A percentile compares a stretch with the other conserved stretches of the same genome.
phyloP scores from a whole-genome alignment of 2,329 filamentous ascomycete genomes.

The Nemania serpens region DNA sequence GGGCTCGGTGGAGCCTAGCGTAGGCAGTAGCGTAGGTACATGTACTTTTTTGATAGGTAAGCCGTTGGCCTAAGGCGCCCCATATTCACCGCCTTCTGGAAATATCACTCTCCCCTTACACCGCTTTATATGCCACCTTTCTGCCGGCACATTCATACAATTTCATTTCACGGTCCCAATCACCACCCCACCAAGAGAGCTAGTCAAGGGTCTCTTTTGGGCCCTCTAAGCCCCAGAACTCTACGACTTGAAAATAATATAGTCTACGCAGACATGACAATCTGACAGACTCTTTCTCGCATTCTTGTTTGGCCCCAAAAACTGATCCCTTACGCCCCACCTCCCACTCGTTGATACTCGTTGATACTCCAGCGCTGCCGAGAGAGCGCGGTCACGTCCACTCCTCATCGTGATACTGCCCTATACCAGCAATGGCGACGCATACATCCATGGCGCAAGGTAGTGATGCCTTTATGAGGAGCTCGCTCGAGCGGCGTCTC shows the following conservation, averaged over 20 bases:
- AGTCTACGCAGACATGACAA: too few relatives aligned
- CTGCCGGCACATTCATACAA: slow-evolving; percentile 21
- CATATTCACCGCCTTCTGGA: slow-evolving; percentile 16
- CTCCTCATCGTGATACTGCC: not conserved
- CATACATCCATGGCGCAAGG: slow-evolving; percentile 45
- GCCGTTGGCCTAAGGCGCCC: slow-evolving; percentile 1
- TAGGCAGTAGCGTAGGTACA: not conserved
- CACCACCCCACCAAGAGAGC: slow-evolving; percentile 12
- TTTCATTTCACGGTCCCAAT: slow-evolving; percentile 5
- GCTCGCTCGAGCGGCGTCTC: slow-evolving; percentile 41
- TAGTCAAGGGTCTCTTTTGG: not conserved
- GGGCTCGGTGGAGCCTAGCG: not conserved
- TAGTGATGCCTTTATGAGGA: slow-evolving; percentile 40
- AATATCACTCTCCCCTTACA: not conserved
- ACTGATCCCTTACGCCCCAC: not conserved
- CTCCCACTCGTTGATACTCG: not conserved
- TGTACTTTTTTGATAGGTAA: not conserved
- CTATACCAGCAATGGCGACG: slow-evolving; percentile 37
- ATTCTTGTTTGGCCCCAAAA: too few relatives aligned
- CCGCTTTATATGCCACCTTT: slow-evolving; percentile 24
- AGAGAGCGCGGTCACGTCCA: not conserved
- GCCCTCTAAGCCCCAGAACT: too few relatives aligned
- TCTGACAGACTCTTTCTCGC: not conserved
- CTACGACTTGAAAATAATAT: too few relatives aligned
- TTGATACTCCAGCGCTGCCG: not conserved